Conservation (phyloP, 2,329 filamentous ascomycete species). For the Paecilomyces fulvus region DNA sequence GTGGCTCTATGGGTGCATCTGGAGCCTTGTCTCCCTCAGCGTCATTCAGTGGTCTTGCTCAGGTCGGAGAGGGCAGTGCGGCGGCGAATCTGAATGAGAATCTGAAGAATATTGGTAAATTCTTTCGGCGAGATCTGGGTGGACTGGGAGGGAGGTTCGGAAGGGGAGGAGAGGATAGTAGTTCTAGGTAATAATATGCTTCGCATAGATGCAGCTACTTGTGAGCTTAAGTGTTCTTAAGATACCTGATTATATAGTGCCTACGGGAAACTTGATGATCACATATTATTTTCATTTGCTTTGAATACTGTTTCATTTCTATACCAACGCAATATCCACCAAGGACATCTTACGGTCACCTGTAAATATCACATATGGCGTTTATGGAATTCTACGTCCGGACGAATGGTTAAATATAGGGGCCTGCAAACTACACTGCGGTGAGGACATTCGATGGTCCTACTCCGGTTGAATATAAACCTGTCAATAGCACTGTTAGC, state of each 20-base stretch:
- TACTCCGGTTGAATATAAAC: neutral
- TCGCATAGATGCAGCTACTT: neutral
- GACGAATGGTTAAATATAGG: too few species aligned
- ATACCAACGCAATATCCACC: neutral
- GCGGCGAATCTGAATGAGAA: slow-evolving; percentile 83
- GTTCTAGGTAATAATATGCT: slow-evolving; percentile 1
- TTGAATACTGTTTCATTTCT: neutral
- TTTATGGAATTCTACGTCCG: neutral
- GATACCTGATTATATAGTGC: neutral
- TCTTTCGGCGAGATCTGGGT: slow-evolving; percentile 82
- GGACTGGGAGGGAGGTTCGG: slow-evolving; percentile 67
- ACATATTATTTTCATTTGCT: neutral
- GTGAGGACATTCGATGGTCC: neutral
- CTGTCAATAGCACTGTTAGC: neutral
- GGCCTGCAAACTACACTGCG: neutral
- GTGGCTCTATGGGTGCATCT: slow-evolving; percentile 17
- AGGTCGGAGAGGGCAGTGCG: slow-evolving; percentile 23
- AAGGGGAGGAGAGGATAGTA: slow-evolving; percentile 22
- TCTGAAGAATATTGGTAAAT: slow-evolving; percentile 89
- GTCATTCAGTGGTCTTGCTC: slow-evolving; percentile 10
- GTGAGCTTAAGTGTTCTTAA: neutral
- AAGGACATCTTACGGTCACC: neutral
- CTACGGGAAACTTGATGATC: neutral
- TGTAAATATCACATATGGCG: neutral
- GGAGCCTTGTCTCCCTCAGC: slow-evolving; percentile 8